Evolutionary conservation across 352 stramenopile species (phyloP), one percentile per base, ranked within the genome.

Genomic region (Pythium monospermum): DNA sequence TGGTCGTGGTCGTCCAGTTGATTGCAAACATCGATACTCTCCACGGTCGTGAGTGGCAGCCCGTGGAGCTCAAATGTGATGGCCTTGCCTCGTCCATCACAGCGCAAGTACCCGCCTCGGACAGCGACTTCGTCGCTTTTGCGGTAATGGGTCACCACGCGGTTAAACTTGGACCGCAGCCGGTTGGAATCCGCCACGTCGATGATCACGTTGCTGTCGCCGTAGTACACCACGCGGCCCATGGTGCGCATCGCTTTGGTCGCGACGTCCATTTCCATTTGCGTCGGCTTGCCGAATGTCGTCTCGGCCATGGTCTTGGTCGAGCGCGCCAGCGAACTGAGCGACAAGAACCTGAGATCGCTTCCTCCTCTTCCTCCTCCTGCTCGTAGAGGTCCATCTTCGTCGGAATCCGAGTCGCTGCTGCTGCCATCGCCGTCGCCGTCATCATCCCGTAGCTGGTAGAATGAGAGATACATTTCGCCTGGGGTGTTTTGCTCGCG

Each of bases 121-220:
- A 85, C 75, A n/a, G 63, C 53, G 2, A 62, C 49, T 25, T 69
- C 40, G 33, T 87, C 82, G 35, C 73, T 76, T 61, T 91, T 90
- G 52, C 73, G 73, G 30, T 82, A 88, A 47, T 89, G 77, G 12
- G 80, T 91, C 40, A 94, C 76, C 21, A 94, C 72, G 27, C 77
- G 80, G 30, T 94, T 90, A 54, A 94, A 90, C 59, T 89, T 91
- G 33, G 76, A 88, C 19, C 78, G 76, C 22, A 84, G 58, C 7
- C 83, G 80, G 42, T 94, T 91, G 48, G 80, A 91, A 59, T 94
- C 76, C 1, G 69, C 78, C 7, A 94, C 79, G 45, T 90, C 74
- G 35, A 94, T 87, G 23, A 89, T 72, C 10, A 94, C 57, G 35
- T 91, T 89, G 0, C 52, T 51, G 54, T 94, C 80, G 13, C 78